Base-by-base conservation (phyloP, 139 green algal genomes). In the Closterium sp. region DNA sequence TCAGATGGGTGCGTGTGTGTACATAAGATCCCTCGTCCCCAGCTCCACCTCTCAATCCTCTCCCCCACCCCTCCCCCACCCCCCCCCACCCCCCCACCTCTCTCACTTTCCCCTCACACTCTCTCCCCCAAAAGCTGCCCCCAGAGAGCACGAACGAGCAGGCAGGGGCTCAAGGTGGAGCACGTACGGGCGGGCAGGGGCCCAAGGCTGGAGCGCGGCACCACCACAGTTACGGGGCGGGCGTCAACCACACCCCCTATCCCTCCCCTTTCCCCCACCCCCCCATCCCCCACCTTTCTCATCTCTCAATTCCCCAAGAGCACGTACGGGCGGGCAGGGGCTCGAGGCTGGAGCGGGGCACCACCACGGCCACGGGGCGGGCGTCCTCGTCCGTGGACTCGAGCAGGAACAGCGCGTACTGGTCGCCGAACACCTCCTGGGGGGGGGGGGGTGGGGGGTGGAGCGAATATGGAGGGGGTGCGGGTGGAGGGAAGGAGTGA, bases 381-480 rank as follows among this genome's bases (percentile, higher is more conserved):
- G 38, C 66, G 28, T 91, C 81, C 31, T 93, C 87, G 31, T 93
- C 87, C 31, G 85, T 33, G 64, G 91, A 91, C 21, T 21, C 36
- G 12, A 94, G 87, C 36, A 94, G 84, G 90, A 94, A 94, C 33
- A 94, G 34, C 34, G 31, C 38, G 64, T 94, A 93, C 33, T 94
- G 30, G 76, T 94, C 91, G 25, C 90, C 90, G 32, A 86, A 90
- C 69, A 83, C 43, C 23, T 94, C 91, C 81, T 92, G 90, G 30
- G n/a, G n/a, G 7, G 5, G 4, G n/a, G n/a, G 5, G 28, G 36
- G 32, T 4, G 32, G 32, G 6, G 32, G 32, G 32, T 87, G 5
- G 89, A 89, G 5, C n/a, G 86, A 30, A 4, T 89, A 9, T 89
- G 35, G 87, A 33, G n/a, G 4, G 31, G 28, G 4, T 34, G 83